Evolutionary conservation across 345 rosid genomes (phyloP), one percentile per base, ranked within the genome.

Genomic region (Citrus inodora): DNA sequence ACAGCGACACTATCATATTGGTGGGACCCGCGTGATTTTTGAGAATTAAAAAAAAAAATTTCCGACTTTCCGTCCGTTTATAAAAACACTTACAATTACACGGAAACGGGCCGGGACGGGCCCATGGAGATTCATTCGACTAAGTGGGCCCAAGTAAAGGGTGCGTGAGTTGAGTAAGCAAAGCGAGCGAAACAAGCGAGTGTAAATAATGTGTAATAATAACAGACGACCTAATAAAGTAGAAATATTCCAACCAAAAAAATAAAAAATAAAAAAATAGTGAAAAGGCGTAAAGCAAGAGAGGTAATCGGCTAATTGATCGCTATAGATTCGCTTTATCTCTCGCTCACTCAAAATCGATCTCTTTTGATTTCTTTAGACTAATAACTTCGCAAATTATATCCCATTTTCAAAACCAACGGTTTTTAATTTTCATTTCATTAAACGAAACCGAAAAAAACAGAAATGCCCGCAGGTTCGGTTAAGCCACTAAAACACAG

Each of bases 401-500:
- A 8, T 28, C 21, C 5, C 61, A 9, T 4, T 58, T 67, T 35
- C 13, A 9, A 25, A 37, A 65, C 66, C 24, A 51, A 37, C 68
- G 27, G 66, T 55, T 46, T 55, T 24, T 32, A 2, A 7, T 30
- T 65, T 27, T 28, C 63, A 30, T 40, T 62, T 61, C 58, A 0
- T 51, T 62, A 9, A 48, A 16, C 2, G 30, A 21, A 68, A 75
- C 9, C 25, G 7, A 67, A 21, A 61, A 61, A 67, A 81, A 70
- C 16, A 77, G 68, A 22, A 37, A 13, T 37, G 35, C 83, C 90
- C 83, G 80, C 73, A 80, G 81, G 60, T 6, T 59, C 86, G 93
- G 82, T 65, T 77, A 72, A 68, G 70, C 88, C 82, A 76, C 72
- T 72, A 82, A 85, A 75, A 55, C 2, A 73, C 75, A 70, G 67